Evolutionary conservation across 2,329 filamentous ascomycete species (phyloP).

Genomic region (Onygenales sp.): DNA sequence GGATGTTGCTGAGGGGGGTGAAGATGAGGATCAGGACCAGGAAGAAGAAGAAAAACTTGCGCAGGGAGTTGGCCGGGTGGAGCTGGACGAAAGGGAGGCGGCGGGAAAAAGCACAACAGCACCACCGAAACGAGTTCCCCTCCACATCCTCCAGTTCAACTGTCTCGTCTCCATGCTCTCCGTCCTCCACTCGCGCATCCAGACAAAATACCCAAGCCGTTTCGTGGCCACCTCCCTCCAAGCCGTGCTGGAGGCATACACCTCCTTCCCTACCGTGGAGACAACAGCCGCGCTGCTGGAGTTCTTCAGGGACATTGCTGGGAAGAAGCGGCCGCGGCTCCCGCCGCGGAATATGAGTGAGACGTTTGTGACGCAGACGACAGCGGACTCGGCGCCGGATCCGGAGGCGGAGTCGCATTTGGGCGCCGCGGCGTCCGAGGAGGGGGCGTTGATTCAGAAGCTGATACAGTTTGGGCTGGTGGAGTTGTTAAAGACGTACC

Average conservation of each 20-base stretch:
- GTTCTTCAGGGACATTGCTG: slow-evolving; percentile 48
- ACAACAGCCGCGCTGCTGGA: slow-evolving; percentile 49
- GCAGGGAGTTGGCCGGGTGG: slow-evolving; percentile 10
- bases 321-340: slow-evolving; percentile 48
- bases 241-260: slow-evolving; percentile 51
- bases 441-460: slow-evolving; percentile 41
- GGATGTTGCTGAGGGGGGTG: slow-evolving; percentile 35
- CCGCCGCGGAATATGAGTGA: slow-evolving; percentile 49
- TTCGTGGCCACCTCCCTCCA: slow-evolving; percentile 57
- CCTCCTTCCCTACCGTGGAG: slow-evolving; percentile 45
- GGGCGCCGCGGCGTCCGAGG: slow-evolving; percentile 37
- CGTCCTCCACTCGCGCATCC: slow-evolving; percentile 50
- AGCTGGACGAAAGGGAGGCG: slow-evolving; percentile 9
- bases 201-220: slow-evolving; percentile 54
- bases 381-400: slow-evolving; percentile 40
- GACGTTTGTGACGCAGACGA: slow-evolving; percentile 26
- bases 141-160: slow-evolving; percentile 32
- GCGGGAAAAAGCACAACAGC: slow-evolving; percentile 4
- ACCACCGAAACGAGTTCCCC: slow-evolving; percentile 10
- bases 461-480: slow-evolving; percentile 55
- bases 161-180: slow-evolving; percentile 42
- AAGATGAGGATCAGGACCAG: slow-evolving; percentile 24
- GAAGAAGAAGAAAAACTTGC: slow-evolving; percentile 10
- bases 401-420: slow-evolving; percentile 44
- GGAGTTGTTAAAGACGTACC: slow-evolving; percentile 52